Conservation (phyloP, 176 grass and related monocot species). For the Eragrostis nindensis region DNA sequence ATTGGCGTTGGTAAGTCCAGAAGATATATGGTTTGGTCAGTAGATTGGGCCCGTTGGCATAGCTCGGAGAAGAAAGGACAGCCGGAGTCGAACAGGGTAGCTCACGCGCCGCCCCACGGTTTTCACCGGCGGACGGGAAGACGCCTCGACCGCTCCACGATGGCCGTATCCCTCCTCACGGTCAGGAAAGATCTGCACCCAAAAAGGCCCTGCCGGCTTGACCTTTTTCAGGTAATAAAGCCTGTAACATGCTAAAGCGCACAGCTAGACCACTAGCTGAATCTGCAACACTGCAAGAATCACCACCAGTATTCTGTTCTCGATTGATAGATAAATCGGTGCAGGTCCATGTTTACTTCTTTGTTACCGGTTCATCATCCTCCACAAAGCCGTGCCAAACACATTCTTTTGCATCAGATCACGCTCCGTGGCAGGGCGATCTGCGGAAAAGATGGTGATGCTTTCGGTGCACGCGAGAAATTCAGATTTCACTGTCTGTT, state of each 20-base stretch:
- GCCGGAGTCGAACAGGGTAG: no score
- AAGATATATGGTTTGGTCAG: no score
- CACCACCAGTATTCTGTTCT: background rate
- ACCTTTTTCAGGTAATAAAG: background rate
- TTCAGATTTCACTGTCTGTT: background rate
- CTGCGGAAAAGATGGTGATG: background rate
- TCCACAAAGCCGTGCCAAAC: background rate
- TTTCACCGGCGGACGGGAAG: no score
- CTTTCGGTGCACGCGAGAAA: background rate
- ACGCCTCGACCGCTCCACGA: no score
- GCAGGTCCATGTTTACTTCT: no score
- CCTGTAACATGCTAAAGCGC: background rate
- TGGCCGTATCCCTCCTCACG: constrained; percentile 47
- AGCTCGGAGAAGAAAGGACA: no score
- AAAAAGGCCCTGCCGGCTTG: background rate
- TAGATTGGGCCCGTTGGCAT: no score
- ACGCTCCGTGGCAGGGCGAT: no score
- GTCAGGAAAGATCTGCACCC: constrained; percentile 46
- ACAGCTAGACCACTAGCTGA: background rate
- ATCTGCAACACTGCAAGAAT: background rate
- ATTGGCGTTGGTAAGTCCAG: no score
- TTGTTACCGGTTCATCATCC: background rate
- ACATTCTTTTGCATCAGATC: background rate
- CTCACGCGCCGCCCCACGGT: no score
- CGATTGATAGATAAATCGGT: background rate